phyloP scores from a whole-genome alignment of 2,329 filamentous ascomycete genomes.

The Aspergillus bombycis region DNA sequence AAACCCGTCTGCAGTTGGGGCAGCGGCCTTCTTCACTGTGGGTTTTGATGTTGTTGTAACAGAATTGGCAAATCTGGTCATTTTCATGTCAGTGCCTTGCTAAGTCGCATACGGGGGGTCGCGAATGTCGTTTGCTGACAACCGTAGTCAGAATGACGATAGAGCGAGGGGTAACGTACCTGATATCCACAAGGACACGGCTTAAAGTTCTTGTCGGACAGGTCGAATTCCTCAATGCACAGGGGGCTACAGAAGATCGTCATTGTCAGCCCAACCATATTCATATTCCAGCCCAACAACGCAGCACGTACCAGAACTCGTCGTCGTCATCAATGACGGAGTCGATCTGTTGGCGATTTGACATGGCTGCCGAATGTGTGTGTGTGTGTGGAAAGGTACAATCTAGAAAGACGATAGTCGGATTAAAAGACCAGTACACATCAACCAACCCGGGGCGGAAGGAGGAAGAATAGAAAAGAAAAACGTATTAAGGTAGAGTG shows the following conservation, averaged over 20 bases:
- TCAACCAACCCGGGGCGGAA: constrained; percentile 22
- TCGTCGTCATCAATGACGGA: constrained; percentile 55
- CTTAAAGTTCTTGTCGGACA: constrained; percentile 94
- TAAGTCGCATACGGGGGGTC: constrained; percentile 17
- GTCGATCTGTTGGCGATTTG: constrained; percentile 49
- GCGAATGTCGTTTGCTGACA: constrained; percentile 2
- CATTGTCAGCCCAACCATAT: constrained; percentile 25
- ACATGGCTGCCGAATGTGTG: constrained; percentile 41
- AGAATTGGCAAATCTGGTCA: constrained; percentile 93
- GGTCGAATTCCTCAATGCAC: constrained; percentile 98
- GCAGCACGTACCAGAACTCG: constrained; percentile 48
- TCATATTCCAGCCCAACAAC: constrained; percentile 2
- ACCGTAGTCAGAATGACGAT: neutral
- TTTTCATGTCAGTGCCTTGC: constrained; percentile 8
- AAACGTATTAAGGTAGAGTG: constrained; percentile 11
- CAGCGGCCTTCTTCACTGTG: constrained; percentile 93
- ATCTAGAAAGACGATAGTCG: constrained; percentile 17
- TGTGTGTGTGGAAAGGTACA: constrained; percentile 25
- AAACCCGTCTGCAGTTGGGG: constrained; percentile 92
- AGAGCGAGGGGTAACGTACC: constrained; percentile 57
- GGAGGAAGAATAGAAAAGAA: constrained; percentile 18
- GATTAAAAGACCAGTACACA: constrained; percentile 19
- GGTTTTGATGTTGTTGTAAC: constrained; percentile 98
- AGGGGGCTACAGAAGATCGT: constrained; percentile 68
- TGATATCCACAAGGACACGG: constrained; percentile 98